Base-by-base conservation (phyloP, 352 stramenopile species). In the Aphanomyces cochlioides region DNA sequence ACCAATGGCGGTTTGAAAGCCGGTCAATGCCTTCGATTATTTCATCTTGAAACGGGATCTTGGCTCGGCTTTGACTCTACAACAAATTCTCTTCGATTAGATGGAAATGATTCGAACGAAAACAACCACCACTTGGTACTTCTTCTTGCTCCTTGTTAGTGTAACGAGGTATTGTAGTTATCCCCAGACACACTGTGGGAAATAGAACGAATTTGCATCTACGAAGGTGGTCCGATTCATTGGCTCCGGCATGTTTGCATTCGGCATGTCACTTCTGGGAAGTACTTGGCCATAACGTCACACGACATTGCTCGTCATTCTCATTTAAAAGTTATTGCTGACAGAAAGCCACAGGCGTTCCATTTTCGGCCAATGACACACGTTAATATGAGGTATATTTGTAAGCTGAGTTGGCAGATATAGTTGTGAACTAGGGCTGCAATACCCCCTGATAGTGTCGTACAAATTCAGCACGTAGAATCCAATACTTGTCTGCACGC, bases 131-230 rank as follows among this genome's bases (percentile, higher is more conserved):
- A 6, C 36, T 12, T 69, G 5, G 63, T 69, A 60, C 28, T 37
- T 66, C 5, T 8, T n/a, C 13, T n/a, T 60, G n/a, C 15, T n/a
- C 50, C 21, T 15, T 58, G 50, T 19, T 53, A 53, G 13, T 53
- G 45, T 19, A 58, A 36, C 0, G 21, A 60, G 34, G 13, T n/a
- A 12, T 56, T 45, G 13, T 72, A 50, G n/a, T 58, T 85, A 2
- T 86, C 84, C 0, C 75, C 78, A 8, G 80, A 90, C 56, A 87
- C 81, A 19, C 65, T 90, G 28, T 92, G 84, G 84, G 80, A 89
- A 71, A 60, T 92, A 7, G 81, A 90, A 56, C 74, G 72, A 21
- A 70, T 78, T 48, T 80, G 70, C 13, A 66, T 81, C 8, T 86
- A 79, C 67, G 78, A 88, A 73, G 84, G 84, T 2, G 84, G 84